Conservation (phyloP, 805 yeast genomes). For the Nakazawaea wyomingensis region DNA sequence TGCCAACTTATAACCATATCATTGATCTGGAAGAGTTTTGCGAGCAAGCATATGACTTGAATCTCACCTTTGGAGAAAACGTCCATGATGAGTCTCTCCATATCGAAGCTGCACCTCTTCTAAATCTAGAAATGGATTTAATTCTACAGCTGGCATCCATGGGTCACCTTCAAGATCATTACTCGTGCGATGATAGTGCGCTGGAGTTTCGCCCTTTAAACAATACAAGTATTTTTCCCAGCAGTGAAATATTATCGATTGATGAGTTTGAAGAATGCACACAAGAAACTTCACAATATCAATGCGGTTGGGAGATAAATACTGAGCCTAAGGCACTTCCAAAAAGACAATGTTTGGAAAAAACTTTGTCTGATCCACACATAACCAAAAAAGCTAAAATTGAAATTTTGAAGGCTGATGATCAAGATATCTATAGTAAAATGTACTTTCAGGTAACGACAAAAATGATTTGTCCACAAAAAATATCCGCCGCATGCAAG, state of each 20-base stretch:
- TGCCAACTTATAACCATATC: not conserved
- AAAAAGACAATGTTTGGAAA: not conserved
- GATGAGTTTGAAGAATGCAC: too few relatives aligned
- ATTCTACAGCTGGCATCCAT: not conserved
- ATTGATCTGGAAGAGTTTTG: not conserved
- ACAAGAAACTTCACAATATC: not conserved
- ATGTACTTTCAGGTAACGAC: conserved; percentile 2
- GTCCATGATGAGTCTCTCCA: too few relatives aligned
- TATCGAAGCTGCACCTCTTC: too few relatives aligned
- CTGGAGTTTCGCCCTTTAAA: not conserved
- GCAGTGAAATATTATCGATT: too few relatives aligned
- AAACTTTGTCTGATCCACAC: not conserved
- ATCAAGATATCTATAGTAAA: conserved; percentile 15
- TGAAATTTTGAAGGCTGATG: conserved; percentile 25
- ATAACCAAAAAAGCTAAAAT: conserved; percentile 11
- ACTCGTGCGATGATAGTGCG: not conserved
- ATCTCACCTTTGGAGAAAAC: too few relatives aligned
- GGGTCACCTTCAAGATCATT: not conserved
- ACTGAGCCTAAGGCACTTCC: not conserved
- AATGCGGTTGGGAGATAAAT: not conserved
- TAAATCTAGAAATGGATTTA: not conserved
- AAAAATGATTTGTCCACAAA: not conserved
- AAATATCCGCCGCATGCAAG: not conserved
- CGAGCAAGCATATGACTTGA: too few relatives aligned
- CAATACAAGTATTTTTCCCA: not conserved